These are phyloP conservation scores for Phytophthora ohioensis DNA, from an alignment of 352 stramenopile species.

Conservation along the genomic window DNA sequence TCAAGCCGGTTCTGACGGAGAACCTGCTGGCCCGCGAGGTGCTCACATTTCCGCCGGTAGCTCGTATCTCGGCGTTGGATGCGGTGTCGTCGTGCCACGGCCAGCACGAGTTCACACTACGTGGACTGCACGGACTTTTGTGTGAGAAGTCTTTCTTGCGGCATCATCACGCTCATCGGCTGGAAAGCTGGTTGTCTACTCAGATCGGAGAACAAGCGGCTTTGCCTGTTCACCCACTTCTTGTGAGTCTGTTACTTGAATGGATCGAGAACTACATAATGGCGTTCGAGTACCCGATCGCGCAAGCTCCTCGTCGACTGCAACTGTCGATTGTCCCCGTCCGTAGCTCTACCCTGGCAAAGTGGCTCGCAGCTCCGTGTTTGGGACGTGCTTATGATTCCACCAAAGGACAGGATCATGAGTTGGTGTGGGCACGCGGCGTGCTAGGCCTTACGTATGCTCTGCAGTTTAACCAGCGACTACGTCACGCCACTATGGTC, in stretches of 20 bases:
- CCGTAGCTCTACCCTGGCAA: constrained; percentile 42
- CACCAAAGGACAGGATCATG: constrained; percentile 23
- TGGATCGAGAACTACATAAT: constrained; percentile 84
- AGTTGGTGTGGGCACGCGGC: constrained; percentile 47
- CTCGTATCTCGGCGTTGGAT: constrained; percentile 42
- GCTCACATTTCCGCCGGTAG: constrained; percentile 50
- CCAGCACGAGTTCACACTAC: constrained; percentile 62
- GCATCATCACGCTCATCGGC: constrained; percentile 60
- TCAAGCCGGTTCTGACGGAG: constrained; percentile 77
- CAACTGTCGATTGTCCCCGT: constrained; percentile 76
- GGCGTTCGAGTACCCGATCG: constrained; percentile 77
- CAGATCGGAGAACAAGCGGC: constrained; percentile 51
- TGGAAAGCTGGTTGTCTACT: constrained; percentile 61
- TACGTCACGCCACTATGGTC: constrained; percentile 62
- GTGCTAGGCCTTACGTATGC: constrained; percentile 63
- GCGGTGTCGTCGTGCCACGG: constrained; percentile 36
- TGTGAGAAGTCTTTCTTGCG: constrained; percentile 76
- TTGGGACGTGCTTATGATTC: constrained; percentile 22
- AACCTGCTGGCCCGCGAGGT: constrained; percentile 69
- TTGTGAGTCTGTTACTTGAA: constrained; percentile 65
- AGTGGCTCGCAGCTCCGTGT: constrained; percentile 47
- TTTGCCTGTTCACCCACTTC: constrained; percentile 62
- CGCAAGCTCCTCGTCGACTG: constrained; percentile 55
- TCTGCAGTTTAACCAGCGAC: constrained; percentile 74
- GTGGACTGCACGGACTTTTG: constrained; percentile 60